A percentile compares a stretch with the other conserved stretches of the same genome.
These are phyloP conservation scores for Wickerhamomyces subpelliculosus DNA, from an alignment of 805 yeast species.

Conservation along the genomic window DNA sequence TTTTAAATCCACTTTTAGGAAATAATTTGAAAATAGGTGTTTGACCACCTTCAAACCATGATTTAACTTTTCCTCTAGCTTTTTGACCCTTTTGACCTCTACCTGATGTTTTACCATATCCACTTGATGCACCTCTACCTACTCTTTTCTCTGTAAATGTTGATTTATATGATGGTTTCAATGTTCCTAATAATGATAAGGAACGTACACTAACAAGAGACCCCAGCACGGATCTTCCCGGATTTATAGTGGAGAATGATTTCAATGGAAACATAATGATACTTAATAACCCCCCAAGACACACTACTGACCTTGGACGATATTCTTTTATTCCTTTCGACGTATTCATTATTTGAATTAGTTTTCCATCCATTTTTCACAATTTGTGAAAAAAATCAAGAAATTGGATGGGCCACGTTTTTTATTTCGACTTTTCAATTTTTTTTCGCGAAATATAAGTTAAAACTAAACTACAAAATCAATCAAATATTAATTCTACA, in stretches of 20 bases:
- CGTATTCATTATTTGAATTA: too few species aligned
- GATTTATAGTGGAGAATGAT: not conserved
- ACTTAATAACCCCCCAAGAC: not conserved
- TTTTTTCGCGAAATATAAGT: too few species aligned
- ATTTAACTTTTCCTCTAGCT: conserved; percentile 84
- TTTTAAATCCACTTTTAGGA: conserved; percentile 83
- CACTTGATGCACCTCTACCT: conserved; percentile 95
- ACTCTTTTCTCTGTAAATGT: conserved; percentile 59
- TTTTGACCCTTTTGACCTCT: conserved; percentile 99
- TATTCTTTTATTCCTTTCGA: too few species aligned
- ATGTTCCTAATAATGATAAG: conserved; percentile 42
- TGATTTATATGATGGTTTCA: conserved; percentile 57
- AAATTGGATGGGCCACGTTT: too few species aligned
- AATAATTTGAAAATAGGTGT: conserved; percentile 79
- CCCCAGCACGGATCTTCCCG: not conserved
- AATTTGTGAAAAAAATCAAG: too few species aligned
- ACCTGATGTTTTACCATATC: conserved; percentile 90
- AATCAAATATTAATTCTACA: not conserved
- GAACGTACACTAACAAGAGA: conserved; percentile 21
- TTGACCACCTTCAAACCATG: conserved; percentile 99
- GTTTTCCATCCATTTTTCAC: too few species aligned
- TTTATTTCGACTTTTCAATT: too few species aligned
- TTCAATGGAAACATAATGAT: conserved; percentile 7
- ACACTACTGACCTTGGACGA: too few species aligned
- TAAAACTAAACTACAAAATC: too few species aligned